phyloP scores from a whole-genome alignment of 257 asterid genomes.

The Verbascum thapsus region DNA sequence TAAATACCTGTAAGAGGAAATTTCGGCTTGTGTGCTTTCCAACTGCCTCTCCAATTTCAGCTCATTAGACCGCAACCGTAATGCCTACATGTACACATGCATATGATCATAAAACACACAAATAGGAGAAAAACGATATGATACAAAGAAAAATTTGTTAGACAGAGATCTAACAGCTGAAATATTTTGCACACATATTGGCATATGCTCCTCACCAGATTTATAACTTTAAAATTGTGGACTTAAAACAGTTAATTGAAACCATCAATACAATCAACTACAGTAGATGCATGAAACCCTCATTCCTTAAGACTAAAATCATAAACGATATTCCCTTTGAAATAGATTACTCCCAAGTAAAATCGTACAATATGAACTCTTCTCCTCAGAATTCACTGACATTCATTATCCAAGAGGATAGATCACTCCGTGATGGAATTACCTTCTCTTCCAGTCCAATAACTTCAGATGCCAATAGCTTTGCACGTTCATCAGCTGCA shows the following conservation, averaged over 20 bases:
- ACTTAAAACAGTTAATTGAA: too few species aligned
- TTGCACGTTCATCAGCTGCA: conserved; percentile 98
- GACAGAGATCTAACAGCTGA: conserved; percentile 14
- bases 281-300: not conserved
- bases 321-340: conserved; percentile 2
- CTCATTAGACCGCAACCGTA: conserved; percentile 94
- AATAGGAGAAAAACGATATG: conserved; percentile 14
- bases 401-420: conserved; percentile 12
- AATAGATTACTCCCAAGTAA: conserved; percentile 20
- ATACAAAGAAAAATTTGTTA: conserved; percentile 16
- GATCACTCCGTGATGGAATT: conserved; percentile 20
- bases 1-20: conserved; percentile 74
- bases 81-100: conserved; percentile 54
- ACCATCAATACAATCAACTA: not conserved
- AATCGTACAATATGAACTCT: conserved; percentile 11
- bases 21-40: conserved; percentile 70
- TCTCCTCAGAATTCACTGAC: conserved; percentile 7
- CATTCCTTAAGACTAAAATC: not conserved
- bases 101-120: conserved; percentile 10
- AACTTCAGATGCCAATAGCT: conserved; percentile 92
- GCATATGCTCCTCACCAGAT: not conserved
- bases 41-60: conserved; percentile 85
- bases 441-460: conserved; percentile 99
- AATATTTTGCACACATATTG: conserved; percentile 9
- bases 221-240: conserved; percentile 1